Base-by-base conservation (phyloP, 352 stramenopile genomes). In the Thalassiosira hispida region DNA sequence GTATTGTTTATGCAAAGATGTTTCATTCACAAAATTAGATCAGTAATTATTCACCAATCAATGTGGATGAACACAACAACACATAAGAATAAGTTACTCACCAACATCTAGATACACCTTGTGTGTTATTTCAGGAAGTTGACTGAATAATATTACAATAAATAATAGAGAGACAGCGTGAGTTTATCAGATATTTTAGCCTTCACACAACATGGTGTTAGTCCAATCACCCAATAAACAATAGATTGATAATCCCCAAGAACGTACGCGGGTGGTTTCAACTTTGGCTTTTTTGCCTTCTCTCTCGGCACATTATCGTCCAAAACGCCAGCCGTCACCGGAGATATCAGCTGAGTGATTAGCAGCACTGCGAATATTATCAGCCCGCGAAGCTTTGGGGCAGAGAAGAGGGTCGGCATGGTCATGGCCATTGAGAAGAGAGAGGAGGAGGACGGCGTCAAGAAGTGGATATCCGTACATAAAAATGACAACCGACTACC, bases 111-210 rank as follows among this genome's bases (percentile, higher is more conserved):
- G 63, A 63, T 81, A 93, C 0, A 90, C 85, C 9, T 73, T 70
- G 57, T 92, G 71, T n/a, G 88, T 93, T 25, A 93, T 77, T 40
- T 84, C 71, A 14, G 88, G 88, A 35, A 92, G 61, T 61, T 79
- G 77, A 73, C 86, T 92, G 47, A 9, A 8, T 38, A 38, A 3
- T 8, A 38, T 38, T 38, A 8, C 31, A 65, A 22, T 12, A n/a
- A 56, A 27, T 40, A 59, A 68, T 29, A 27, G n/a, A 29, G 56
- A 63, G 51, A 49, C 59, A 3, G 33, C 62, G 20, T 46, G 1
- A 27, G 27, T 56, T 44, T 20, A 42, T 18, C 14, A 18, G 31
- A 49, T 12, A 38, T 52, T 16, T 46, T 4, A 57, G 4, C 1
- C 46, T 56, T 44, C 2, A 51, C 29, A 38, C n/a, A n/a, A 63